Evolutionary conservation across 345 rosid genomes (phyloP), one percentile per base, ranked within the genome.

Genomic region (Citrus reticulata): DNA sequence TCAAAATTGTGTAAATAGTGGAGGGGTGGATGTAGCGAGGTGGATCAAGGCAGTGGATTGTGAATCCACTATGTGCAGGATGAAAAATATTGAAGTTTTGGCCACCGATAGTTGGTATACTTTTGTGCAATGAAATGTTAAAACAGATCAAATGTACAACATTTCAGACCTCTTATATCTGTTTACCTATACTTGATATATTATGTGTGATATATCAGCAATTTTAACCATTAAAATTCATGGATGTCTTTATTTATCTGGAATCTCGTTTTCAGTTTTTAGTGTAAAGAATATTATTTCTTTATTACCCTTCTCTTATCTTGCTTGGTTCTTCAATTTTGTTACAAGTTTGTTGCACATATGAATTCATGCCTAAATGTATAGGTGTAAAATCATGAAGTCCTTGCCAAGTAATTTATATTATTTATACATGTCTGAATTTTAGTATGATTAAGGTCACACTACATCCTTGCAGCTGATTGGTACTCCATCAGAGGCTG

Each of bases 401-500:
- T 39, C 37, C 37, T 64, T 37, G 35, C 55, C 57, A 39, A n/a
- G 27, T 11, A 30, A 37, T 17, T n/a, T 62, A 51, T 9, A 4
- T 49, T 11, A 14, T 34, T 27, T 32, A 29, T 64, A 20, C 24
- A 51, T 63, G 58, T 73, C 68, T 27, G 17, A 57, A 20, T 72
- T 22, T 72, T 70, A 17, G 13, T 57, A 7, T 82, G 58, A 71
- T 32, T 76, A 34, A 70, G 22, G 32, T 67, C 20, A 29, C 66
- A n/a, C 25, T 77, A 14, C 81, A 70, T 46, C 76, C 40, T 70
- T 86, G 86, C 90, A 93, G 98, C 86, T 93, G 80, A 82, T 95
- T 73, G 98, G 98, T 60, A 90, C 97, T 77, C 98, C 97, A 60
- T 81, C 93, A 59, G 99, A 95, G 85, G 91, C 89, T 32, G 98